Base-by-base conservation (phyloP, 495 filamentous ascomycete genomes). In the Podospora conica region DNA sequence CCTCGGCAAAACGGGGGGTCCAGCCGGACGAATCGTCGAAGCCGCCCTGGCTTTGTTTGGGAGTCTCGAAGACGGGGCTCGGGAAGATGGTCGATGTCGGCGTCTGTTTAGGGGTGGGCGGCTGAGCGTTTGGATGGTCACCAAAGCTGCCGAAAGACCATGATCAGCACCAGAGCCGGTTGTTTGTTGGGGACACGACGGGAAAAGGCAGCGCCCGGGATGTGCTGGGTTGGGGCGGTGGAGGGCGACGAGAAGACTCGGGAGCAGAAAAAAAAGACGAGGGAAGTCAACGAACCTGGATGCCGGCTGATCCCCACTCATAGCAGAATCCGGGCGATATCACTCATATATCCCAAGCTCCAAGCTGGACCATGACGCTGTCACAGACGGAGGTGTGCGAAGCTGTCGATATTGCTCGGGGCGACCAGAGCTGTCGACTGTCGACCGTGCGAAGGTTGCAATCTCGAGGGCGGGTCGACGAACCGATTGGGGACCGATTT, bases 261-360 rank as follows among this genome's bases (percentile, higher is more conserved):
- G 54, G 29, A 22, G 55, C 27, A 53, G 53, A 58, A 62, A 27
- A 23, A 23, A 28, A n/a, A 12, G n/a, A 3, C 6, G 55, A 55
- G 57, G 15, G 7, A 48, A n/a, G 40, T 6, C 3, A 61, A 73
- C 83, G 81, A 86, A 90, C 89, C 89, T 90, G 79, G 88, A 86
- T 74, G 83, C 83, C 74, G 81, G 83, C 76, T 87, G 83, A 82
- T 91, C 88, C 83, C 85, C 90, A 86, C 86, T 91, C 89, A 91
- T 91, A 83, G 79, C 82, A 83, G 79, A 74, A 70, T 80, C 67
- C 65, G 67, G 69, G 67, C 61, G 64, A 65, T 70, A 58, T 69
- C 58, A 66, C 65, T 59, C 55, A 66, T 68, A 65, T 66, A 68
- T 64, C 48, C 63, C 64, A 65, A 65, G 58, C 63, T 33, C 63